Evolutionary conservation across 2,329 filamentous ascomycete genomes (phyloP).

Genomic region (Domatiomyces globalis): DNA sequence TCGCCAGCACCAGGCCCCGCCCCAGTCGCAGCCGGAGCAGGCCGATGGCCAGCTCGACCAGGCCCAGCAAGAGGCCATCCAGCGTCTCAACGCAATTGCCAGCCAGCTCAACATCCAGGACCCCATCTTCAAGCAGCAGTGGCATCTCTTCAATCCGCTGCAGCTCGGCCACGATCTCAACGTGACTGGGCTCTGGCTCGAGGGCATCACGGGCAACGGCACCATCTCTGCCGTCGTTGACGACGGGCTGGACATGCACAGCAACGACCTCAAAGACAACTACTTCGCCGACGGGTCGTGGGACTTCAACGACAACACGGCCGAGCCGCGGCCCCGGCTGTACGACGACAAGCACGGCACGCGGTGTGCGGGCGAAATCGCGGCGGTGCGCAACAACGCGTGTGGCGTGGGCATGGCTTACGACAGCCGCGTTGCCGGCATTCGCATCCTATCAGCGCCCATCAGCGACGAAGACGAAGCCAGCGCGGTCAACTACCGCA

Average conservation of each 20-base stretch:
- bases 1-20: neutral
- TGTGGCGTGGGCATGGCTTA: conserved; percentile 96
- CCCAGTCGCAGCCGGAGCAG: neutral
- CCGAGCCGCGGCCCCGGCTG: conserved; percentile 68
- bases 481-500: conserved; percentile 80
- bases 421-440: conserved; percentile 74
- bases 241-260: conserved; percentile 92
- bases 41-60: conserved; percentile 10
- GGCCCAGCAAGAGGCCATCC: conserved; percentile 35
- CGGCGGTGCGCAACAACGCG: conserved; percentile 78
- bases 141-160: conserved; percentile 79
- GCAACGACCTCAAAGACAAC: conserved; percentile 78
- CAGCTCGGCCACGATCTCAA: conserved; percentile 85
- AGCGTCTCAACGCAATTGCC: conserved; percentile 47
- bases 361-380: conserved; percentile 84
- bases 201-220: conserved; percentile 80
- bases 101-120: conserved; percentile 61
- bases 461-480: conserved; percentile 92
- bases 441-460: conserved; percentile 80
- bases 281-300: conserved; percentile 88
- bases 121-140: conserved; percentile 86
- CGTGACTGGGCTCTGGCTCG: conserved; percentile 82
- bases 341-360: conserved; percentile 83
- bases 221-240: conserved; percentile 88
- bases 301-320: conserved; percentile 80